phyloP scores from a whole-genome alignment of 148 eudicot species.

The Arctostaphylos glauca region DNA sequence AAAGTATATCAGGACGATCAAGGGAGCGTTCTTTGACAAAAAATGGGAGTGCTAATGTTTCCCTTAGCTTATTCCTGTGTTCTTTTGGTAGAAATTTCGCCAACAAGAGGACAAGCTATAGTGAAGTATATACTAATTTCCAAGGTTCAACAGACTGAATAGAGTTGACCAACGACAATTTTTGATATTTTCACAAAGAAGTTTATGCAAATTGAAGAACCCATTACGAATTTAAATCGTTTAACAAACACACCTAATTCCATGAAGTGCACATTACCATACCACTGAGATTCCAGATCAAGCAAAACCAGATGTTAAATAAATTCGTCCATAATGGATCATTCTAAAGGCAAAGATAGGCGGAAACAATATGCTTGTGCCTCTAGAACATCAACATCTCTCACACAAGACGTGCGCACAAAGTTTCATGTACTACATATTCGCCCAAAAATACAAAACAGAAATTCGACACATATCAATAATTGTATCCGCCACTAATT shows the following conservation, averaged over 20 bases:
- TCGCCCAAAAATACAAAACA: neutral
- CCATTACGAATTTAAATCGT: neutral
- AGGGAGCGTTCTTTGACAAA: neutral
- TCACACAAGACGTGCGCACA: neutral
- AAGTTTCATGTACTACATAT: neutral
- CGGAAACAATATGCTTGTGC: neutral
- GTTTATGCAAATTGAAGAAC: neutral
- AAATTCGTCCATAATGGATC: neutral
- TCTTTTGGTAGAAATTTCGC: neutral
- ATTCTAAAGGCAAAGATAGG: neutral
- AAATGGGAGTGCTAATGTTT: neutral
- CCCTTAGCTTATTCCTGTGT: neutral
- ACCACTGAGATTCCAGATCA: neutral
- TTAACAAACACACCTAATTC: neutral
- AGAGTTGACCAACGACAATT: neutral
- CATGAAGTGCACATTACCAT: neutral
- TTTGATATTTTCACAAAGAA: neutral
- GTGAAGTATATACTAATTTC: neutral
- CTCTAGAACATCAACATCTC: neutral
- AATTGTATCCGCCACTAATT: neutral
- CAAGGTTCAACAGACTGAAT: no score
- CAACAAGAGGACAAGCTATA: neutral
- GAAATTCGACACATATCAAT: neutral
- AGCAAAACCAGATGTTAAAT: neutral
- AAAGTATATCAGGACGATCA: neutral